These are phyloP conservation scores for Knufia petricola DNA, from an alignment of 2,329 filamentous ascomycete species.

Conservation along the genomic window DNA sequence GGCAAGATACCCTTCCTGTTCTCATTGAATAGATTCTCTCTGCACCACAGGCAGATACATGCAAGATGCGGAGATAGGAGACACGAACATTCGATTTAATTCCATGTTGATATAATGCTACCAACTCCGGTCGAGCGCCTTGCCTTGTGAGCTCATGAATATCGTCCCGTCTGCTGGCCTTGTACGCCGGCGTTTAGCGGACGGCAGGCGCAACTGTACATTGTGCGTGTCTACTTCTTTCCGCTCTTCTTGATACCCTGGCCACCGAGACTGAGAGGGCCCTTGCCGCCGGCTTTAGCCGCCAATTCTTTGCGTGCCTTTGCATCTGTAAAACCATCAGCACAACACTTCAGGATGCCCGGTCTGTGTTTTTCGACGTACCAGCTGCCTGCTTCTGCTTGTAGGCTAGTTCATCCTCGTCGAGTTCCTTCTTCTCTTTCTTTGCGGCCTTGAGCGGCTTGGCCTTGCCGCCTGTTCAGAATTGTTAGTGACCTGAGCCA, in stretches of 20 bases:
- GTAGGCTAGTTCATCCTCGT: slow-evolving; percentile 78
- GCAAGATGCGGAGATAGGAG: background rate
- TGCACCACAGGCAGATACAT: background rate
- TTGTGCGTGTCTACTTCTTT: slow-evolving; percentile 4
- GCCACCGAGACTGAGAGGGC: slow-evolving; percentile 70
- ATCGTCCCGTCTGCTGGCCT: background rate
- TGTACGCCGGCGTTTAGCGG: too few species aligned
- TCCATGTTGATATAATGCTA: background rate
- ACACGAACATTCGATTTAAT: background rate
- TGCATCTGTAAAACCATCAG: slow-evolving; percentile 47
- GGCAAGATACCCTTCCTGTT: slow-evolving; percentile 7
- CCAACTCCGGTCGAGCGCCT: slow-evolving; percentile 5
- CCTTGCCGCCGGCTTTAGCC: slow-evolving; percentile 76
- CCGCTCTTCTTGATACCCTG: slow-evolving; percentile 92
- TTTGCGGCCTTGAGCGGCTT: slow-evolving; percentile 84
- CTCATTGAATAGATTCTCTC: background rate
- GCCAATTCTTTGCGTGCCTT: slow-evolving; percentile 78
- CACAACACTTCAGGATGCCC: slow-evolving; percentile 9
- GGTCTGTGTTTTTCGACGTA: slow-evolving; percentile 37
- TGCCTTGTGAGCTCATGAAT: background rate
- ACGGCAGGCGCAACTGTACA: too few species aligned
- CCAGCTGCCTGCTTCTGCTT: slow-evolving; percentile 76
- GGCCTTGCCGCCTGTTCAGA: slow-evolving; percentile 59
- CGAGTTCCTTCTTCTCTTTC: slow-evolving; percentile 71
- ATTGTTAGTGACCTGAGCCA: slow-evolving; percentile 1